Base-by-base conservation (phyloP, 176 grass and related monocot species). In the Aechmea fasciata region DNA sequence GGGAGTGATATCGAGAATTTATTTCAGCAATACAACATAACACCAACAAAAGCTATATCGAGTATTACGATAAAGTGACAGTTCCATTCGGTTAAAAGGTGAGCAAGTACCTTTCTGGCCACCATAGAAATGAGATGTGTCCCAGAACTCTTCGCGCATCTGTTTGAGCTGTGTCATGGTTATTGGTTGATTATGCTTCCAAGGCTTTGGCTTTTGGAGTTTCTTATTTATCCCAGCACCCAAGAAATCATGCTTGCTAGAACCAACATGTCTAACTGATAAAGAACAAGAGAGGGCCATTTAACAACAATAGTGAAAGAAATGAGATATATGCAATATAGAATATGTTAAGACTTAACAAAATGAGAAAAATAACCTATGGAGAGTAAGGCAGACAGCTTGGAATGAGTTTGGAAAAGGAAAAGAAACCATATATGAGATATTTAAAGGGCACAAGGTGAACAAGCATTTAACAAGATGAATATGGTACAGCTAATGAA, bases 61-160 rank as follows among this genome's bases (percentile, higher is more conserved):
- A 57, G 12, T n/a, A 57, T 7, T 57, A 41, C 33, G 33, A 41
- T 57, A 59, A 19, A 59, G 17, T 59, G 19, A 14, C 2, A 6
- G 10, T 59, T 2, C 3, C 14, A 59, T 59, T 59, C n/a, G 20
- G 17, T 59, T 59, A 19, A 66, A 11, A 8, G 13, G 72, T 49
- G 15, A 13, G 68, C 23, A 54, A 78, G 2, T 67, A 91, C 88
- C 88, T 79, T 87, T 91, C 66, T 48, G 81, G 48, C 88, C 88
- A 91, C 88, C 88, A 77, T 87, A 91, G 52, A 87, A 84, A 68
- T 81, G 84, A 79, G 88, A 49, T 41, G 88, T 91, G 69, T 91
- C 88, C 88, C 84, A 91, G 77, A 76, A 76, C 28, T 76, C 73
- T 22, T 76, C 73, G 13, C 73, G 63, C 64, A 57, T 76, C 64